phyloP scores from a whole-genome alignment of 2,329 filamentous ascomycete genomes.

The Dactylonectria macrodidyma region DNA sequence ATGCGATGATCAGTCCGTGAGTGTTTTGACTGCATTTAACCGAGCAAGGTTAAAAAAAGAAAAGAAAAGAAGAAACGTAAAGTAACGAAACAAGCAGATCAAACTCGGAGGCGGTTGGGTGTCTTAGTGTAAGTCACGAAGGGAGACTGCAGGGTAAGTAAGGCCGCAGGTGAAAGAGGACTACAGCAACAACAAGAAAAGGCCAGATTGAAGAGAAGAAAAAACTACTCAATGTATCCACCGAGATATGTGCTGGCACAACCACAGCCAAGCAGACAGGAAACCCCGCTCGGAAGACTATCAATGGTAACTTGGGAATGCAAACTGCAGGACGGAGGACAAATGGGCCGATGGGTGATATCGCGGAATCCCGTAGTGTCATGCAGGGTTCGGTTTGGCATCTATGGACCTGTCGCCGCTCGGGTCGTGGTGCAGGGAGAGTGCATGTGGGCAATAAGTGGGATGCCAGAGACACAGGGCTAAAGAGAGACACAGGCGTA shows the following conservation, averaged over 20 bases:
- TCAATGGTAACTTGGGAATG: neutral
- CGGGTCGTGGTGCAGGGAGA: neutral
- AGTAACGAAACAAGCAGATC: too few relatives aligned
- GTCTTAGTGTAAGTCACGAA: neutral
- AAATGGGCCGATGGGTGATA: neutral
- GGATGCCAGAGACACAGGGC: neutral
- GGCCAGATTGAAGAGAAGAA: neutral
- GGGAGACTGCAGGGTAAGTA: conserved; percentile 2
- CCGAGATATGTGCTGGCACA: conserved; percentile 3
- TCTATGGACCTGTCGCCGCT: neutral
- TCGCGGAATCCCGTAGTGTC: neutral
- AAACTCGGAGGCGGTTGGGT: too few relatives aligned
- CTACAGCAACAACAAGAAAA: too few relatives aligned
- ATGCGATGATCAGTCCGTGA: neutral
- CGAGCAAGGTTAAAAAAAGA: neutral
- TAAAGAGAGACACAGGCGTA: neutral
- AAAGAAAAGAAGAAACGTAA: neutral
- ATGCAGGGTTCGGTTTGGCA: conserved; percentile 1
- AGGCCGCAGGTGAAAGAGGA: neutral
- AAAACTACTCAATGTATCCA: neutral
- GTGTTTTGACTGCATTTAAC: neutral
- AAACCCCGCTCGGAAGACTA: neutral
- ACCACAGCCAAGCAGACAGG: neutral
- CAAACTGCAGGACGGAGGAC: neutral
- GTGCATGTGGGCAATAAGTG: neutral